Conservation (phyloP, 2,329 filamentous ascomycete genomes). For the Alternaria sp. region DNA sequence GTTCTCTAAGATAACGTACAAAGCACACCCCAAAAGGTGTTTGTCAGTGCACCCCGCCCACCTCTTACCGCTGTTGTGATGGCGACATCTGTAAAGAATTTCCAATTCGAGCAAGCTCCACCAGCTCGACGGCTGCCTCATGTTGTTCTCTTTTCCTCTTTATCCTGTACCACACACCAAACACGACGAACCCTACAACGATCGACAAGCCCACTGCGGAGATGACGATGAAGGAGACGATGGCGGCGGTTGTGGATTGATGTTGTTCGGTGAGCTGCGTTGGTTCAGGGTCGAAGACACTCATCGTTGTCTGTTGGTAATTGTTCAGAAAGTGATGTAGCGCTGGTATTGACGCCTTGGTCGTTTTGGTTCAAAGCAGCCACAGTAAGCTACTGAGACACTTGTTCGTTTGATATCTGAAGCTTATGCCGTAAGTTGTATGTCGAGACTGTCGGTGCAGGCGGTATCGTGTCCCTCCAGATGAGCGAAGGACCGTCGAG, state of each 20-base stretch:
- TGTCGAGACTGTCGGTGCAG: conserved; percentile 12
- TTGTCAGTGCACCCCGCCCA: not conserved
- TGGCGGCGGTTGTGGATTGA: not conserved
- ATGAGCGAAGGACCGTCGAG: conserved; percentile 21
- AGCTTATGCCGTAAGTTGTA: conserved; percentile 14
- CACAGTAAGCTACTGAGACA: not conserved
- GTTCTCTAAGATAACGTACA: not conserved
- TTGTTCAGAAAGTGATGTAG: not conserved
- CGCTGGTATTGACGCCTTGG: not conserved
- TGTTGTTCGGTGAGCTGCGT: not conserved
- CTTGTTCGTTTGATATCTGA: not conserved
- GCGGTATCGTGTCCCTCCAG: conserved; percentile 21
- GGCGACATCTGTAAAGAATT: not conserved
- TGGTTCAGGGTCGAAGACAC: not conserved
- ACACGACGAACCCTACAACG: conserved; percentile 1
- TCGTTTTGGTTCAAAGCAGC: not conserved
- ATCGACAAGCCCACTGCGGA: not conserved
- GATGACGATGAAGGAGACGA: conserved; percentile 1
- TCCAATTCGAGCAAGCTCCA: conserved; percentile 1
- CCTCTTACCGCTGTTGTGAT: not conserved
- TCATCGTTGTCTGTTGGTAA: not conserved
- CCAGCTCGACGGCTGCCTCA: not conserved
- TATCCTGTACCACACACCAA: conserved; percentile 4
- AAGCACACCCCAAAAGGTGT: not conserved
- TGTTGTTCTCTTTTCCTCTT: conserved; percentile 7